Evolutionary conservation across 208 protist genomes (phyloP).

Genomic region (Crithidia expoeki): DNA sequence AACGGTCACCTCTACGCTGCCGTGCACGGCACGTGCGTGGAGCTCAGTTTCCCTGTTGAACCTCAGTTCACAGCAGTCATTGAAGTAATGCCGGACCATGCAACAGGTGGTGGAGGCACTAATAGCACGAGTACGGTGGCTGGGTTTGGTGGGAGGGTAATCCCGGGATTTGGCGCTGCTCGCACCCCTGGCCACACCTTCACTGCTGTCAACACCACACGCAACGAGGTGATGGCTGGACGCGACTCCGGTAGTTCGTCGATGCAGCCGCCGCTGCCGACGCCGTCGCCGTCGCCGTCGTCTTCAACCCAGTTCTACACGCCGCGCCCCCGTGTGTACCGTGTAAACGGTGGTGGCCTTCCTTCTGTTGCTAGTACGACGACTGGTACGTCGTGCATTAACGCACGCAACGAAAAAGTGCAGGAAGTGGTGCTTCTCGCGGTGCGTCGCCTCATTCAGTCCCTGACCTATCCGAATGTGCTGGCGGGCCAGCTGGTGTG

Average conservation of each 20-base stretch:
- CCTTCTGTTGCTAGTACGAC: neutral
- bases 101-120: neutral
- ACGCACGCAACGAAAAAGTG: slow-evolving; percentile 67
- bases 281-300: neutral
- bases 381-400: slow-evolving; percentile 22
- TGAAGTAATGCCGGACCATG: slow-evolving; percentile 34
- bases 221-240: slow-evolving; percentile 21
- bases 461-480: slow-evolving; percentile 75
- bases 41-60: slow-evolving; percentile 67
- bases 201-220: slow-evolving; percentile 27
- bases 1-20: slow-evolving; percentile 61
- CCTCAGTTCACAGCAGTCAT: slow-evolving; percentile 74
- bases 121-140: neutral
- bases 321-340: neutral
- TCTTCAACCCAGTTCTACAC: slow-evolving; percentile 6
- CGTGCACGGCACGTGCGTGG: slow-evolving; percentile 50
- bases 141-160: neutral
- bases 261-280: slow-evolving; percentile 8
- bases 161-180: neutral
- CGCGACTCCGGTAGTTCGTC: slow-evolving; percentile 6
- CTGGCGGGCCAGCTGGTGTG: slow-evolving; percentile 45
- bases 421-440: slow-evolving; percentile 75
- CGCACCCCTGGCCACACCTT: slow-evolving; percentile 19
- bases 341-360: neutral
- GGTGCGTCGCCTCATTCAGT: slow-evolving; percentile 49